Base-by-base conservation (phyloP, 345 rosid genomes). In the Rhodomyrtus tomentosa region DNA sequence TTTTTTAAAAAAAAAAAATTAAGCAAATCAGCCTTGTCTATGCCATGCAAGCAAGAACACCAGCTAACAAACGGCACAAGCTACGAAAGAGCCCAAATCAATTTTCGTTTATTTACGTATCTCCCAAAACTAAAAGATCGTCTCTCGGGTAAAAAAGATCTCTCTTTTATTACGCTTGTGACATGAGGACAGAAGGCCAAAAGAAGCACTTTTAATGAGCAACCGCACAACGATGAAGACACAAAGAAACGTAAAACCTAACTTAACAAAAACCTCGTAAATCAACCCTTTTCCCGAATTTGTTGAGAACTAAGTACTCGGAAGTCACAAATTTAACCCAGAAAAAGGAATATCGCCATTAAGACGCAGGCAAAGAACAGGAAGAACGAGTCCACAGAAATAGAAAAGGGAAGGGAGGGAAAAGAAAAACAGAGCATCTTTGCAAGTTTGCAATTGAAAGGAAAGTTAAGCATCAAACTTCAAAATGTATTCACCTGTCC, bases 401-500 rank as follows among this genome's bases (percentile, higher is more conserved):
- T 10, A 68, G 45, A 40, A 18, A 68, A 68, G 13, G 45, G 12
- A 27, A 27, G 36, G 10, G 3, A 1, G 13, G 74, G 74, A 5
- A 22, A 40, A 40, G 5, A 1, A 16, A 62, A 68, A 68, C 79
- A 68, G 79, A 36, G 45, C 79, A 68, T 36, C 79, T 68, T 36
- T 21, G 79, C 79, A 68, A 68, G 79, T 36, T 20, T 68, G 79
- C 45, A 9, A 8, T 68, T 18, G 79, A 51, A 32, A 52, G n/a
- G 56, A 81, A 11, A 52, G 52, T 27, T 29, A 52, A 29, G 45
- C 42, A 12, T 40, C 25, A 52, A 25, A 51, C 53, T 52, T 55
- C 58, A 25, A 81, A 51, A 50, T 81, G 2, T 51, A 81, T 32
- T 27, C 76, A 84, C 95, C 96, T 93, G 81, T 89, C 89, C 84